Evolutionary conservation across 805 yeast genomes (phyloP).

Genomic region (Wickerhamiella slavikovae): DNA sequence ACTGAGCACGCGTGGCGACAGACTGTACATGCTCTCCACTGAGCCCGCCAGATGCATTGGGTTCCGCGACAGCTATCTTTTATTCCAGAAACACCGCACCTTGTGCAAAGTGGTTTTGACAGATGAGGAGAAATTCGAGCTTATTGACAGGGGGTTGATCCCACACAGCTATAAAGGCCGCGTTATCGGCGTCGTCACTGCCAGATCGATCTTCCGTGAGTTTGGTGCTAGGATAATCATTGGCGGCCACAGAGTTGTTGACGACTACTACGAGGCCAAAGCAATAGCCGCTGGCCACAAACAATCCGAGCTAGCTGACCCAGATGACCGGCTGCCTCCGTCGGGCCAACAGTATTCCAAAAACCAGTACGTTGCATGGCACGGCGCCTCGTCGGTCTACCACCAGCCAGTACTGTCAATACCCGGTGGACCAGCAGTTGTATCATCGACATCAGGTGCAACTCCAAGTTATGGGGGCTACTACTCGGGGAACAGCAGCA

Average conservation of each 20-base stretch:
- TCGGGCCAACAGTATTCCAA: constrained; percentile 25
- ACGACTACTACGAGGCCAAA: constrained; percentile 69
- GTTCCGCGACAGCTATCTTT: constrained; percentile 71
- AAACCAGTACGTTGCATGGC: constrained; percentile 35
- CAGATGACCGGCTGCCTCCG: constrained; percentile 28
- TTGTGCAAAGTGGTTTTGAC: constrained; percentile 53
- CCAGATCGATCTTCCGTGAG: constrained; percentile 72
- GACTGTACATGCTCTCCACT: constrained; percentile 74
- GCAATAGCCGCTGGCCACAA: constrained; percentile 34
- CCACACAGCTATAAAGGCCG: constrained; percentile 86
- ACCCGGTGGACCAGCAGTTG: background rate
- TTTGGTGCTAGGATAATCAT: constrained; percentile 73
- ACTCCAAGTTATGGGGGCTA: too few relatives aligned
- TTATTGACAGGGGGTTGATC: constrained; percentile 59
- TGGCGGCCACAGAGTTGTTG: constrained; percentile 61
- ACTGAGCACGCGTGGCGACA: constrained; percentile 36
- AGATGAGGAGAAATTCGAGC: constrained; percentile 62
- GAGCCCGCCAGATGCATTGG: constrained; percentile 95
- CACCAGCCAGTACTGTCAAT: too few relatives aligned
- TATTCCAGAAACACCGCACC: constrained; percentile 69
- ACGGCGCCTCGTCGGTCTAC: constrained; percentile 22
- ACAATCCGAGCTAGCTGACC: constrained; percentile 54
- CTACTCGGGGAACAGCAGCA: constrained; percentile 1
- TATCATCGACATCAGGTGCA: constrained; percentile 8
- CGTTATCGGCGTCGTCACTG: constrained; percentile 74